Base-by-base conservation (phyloP, 31 red algal species). In the Asparagopsis taxiformis region DNA sequence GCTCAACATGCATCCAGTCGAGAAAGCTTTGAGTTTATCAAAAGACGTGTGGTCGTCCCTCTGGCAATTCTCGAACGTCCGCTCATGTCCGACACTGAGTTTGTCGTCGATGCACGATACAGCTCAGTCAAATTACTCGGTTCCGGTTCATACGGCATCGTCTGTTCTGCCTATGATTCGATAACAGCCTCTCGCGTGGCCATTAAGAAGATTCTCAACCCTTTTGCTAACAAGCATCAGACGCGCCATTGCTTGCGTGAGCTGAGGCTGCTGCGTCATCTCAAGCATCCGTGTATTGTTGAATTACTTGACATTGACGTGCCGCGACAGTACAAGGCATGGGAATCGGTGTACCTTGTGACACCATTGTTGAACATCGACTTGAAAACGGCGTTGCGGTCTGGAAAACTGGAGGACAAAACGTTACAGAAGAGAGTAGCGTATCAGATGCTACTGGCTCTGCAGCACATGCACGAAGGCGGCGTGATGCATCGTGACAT, bases 401-500 rank as follows among this genome's bases (percentile, higher is more conserved):
- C 38, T 49, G 65, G 72, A 31, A 13, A 28, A n/a, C 7, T 77
- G 31, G 70, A 51, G 38, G 75, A 44, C 32, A 46, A 2, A 32
- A 33, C 15, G 50, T 43, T 2, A 51, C 72, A 59, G 59, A 99
- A 79, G 58, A 88, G 56, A 69, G 59, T 82, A 20, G 72, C 73
- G 15, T 92, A 84, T 77, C 74, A 92, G 46, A 33, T 92, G 59
- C 75, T 97, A 29, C 61, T 34, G n/a, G 94, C 94, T 58, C 52
- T 97, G 36, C 63, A 78, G 49, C 80, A 97, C 63, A 68, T 94
- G 68, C 91, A 94, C 54, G 22, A 81, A 1, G 75, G 63, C 16
- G 80, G 86, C 30, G 62, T 97, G 19, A 80, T 88, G 72, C 94
- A 97, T 70, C 80, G 94, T 22, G 94, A 97, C 49, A 55, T 97